phyloP scores from a whole-genome alignment of 805 yeast genomes.

The Barnettozyma siamensis region DNA sequence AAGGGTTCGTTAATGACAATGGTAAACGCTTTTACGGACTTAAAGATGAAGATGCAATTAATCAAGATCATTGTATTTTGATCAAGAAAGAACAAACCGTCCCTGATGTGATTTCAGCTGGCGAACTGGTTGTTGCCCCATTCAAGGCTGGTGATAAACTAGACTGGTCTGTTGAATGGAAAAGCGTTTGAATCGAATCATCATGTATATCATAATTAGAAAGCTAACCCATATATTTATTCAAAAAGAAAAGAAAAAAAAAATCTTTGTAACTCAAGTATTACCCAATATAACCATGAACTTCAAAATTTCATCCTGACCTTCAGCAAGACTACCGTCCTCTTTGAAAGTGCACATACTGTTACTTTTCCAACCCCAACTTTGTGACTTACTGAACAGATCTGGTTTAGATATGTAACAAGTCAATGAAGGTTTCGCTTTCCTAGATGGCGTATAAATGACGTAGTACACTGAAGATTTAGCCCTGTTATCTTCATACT shows the following conservation, averaged over 20 bases:
- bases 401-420: slow-evolving; percentile 54
- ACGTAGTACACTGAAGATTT: slow-evolving; percentile 44
- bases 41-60: slow-evolving; percentile 36
- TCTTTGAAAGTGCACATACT: slow-evolving; percentile 48
- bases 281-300: slow-evolving; percentile 47
- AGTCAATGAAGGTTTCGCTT: slow-evolving; percentile 39
- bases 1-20: slow-evolving; percentile 66
- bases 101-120: slow-evolving; percentile 50
- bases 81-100: slow-evolving; percentile 48
- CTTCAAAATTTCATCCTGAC: slow-evolving; percentile 39
- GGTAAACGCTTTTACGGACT: slow-evolving; percentile 70
- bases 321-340: slow-evolving; percentile 39
- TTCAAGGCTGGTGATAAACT: slow-evolving; percentile 78
- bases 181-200: slow-evolving; percentile 9
- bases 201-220: background rate
- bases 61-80: slow-evolving; percentile 45
- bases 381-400: slow-evolving; percentile 44
- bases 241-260: too few species aligned
- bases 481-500: slow-evolving; percentile 42
- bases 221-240: too few species aligned
- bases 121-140: slow-evolving; percentile 62
- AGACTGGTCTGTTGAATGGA: slow-evolving; percentile 74
- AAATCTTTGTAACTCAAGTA: slow-evolving; percentile 24
- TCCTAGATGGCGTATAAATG: slow-evolving; percentile 49
- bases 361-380: slow-evolving; percentile 60